Percentiles rank a stretch among this genome's conserved stretches.
phyloP scores from a whole-genome alignment of 345 rosid species.

The Lepidium aucheri region DNA sequence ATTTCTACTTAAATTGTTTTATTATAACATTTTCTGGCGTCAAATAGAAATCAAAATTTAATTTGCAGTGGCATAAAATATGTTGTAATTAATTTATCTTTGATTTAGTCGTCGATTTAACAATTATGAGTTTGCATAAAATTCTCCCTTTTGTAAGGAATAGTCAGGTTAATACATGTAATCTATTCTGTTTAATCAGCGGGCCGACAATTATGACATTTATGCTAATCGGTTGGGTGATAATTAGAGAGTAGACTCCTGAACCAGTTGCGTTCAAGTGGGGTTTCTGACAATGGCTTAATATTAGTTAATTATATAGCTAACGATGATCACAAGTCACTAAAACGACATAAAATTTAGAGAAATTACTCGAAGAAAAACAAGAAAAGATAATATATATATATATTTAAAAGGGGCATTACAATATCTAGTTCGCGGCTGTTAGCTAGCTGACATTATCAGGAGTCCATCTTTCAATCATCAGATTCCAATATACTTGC shows the following conservation, averaged over 20 bases:
- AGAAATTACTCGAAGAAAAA: not conserved
- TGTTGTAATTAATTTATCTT: not conserved
- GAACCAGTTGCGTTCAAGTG: not conserved
- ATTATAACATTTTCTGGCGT: not conserved
- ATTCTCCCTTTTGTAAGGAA: not conserved
- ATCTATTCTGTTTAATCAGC: not conserved
- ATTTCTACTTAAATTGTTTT: no score
- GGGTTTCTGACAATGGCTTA: not conserved
- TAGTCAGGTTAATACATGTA: not conserved
- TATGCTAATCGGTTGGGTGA: not conserved
- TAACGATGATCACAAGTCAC: not conserved
- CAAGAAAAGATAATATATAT: not conserved
- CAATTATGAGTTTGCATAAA: not conserved
- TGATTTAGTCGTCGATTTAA: not conserved
- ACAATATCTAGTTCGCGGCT: not conserved
- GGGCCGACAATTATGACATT: not conserved
- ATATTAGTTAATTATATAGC: not conserved
- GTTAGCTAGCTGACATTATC: constrained; percentile 10
- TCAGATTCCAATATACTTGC: constrained; percentile 30
- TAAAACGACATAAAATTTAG: not conserved
- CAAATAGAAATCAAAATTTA: not conserved
- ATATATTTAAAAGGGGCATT: not conserved
- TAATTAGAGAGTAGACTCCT: not conserved
- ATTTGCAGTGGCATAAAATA: not conserved
- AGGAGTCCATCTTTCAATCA: constrained; percentile 1